Conservation (phyloP, 2,329 filamentous ascomycete genomes). For the Fusarium sp. region DNA sequence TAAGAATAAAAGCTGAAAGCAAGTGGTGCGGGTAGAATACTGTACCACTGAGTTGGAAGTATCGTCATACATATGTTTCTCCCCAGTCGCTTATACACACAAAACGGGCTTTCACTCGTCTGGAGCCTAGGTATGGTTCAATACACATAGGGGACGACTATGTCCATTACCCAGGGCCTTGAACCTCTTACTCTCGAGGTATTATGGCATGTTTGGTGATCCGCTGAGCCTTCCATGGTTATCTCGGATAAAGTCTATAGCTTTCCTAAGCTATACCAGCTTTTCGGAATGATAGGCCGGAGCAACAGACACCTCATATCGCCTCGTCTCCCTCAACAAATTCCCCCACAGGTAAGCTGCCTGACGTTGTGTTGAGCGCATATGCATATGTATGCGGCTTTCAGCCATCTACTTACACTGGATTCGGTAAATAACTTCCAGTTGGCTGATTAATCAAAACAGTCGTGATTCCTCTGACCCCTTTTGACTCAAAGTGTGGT, state of each 20-base stretch:
- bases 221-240: neutral
- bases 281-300: slow-evolving; percentile 30
- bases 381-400: neutral
- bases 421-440: neutral
- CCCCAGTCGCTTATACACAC: neutral
- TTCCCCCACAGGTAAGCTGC: neutral
- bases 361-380: neutral
- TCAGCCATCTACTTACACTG: neutral
- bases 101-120: neutral
- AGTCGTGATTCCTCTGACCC: neutral
- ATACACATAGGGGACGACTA: neutral
- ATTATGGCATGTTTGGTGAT: neutral
- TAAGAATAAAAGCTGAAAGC: neutral
- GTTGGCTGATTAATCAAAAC: neutral
- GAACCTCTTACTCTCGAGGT: neutral
- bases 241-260: neutral
- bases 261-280: slow-evolving; percentile 28
- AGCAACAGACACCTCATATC: slow-evolving; percentile 5
- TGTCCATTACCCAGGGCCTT: neutral
- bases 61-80: neutral
- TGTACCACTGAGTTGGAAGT: neutral
- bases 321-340: neutral
- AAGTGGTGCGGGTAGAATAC: neutral
- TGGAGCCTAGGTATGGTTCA: neutral
- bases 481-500: neutral